Conservation (phyloP, 768 basidiomycete genomes). For the Amanita phalloides region DNA sequence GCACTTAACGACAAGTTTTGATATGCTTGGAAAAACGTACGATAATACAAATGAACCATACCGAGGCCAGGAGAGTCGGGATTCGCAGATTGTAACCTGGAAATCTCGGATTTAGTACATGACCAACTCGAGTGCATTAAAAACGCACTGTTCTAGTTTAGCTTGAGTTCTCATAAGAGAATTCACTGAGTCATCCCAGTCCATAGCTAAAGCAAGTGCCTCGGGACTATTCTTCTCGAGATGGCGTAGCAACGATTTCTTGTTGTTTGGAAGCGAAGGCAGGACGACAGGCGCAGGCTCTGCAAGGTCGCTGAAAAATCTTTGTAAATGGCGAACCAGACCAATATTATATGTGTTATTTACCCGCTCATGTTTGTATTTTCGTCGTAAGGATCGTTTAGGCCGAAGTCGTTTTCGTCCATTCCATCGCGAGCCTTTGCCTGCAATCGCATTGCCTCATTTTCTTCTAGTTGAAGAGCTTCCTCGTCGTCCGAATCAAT, state of each 20-base stretch:
- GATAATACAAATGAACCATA: slow-evolving; percentile 80
- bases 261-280: slow-evolving; percentile 40
- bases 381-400: slow-evolving; percentile 46
- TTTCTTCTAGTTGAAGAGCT: slow-evolving; percentile 78
- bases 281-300: slow-evolving; percentile 25
- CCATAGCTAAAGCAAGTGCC: slow-evolving; percentile 68
- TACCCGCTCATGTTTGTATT: slow-evolving; percentile 21
- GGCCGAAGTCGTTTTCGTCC: slow-evolving; percentile 75
- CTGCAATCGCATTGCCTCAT: slow-evolving; percentile 77
- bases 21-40: slow-evolving; percentile 34
- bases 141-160: slow-evolving; percentile 43
- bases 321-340: not conserved
- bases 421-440: slow-evolving; percentile 60
- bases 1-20: not conserved
- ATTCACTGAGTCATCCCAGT: slow-evolving; percentile 67
- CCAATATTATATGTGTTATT: slow-evolving; percentile 7
- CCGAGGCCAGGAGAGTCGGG: slow-evolving; percentile 50
- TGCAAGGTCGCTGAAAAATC: slow-evolving; percentile 21
- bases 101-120: not conserved
- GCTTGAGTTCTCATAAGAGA: slow-evolving; percentile 40
- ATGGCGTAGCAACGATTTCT: slow-evolving; percentile 46
- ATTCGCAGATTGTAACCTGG: slow-evolving; percentile 37
- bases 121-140: not conserved
- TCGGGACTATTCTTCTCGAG: slow-evolving; percentile 72
- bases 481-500: slow-evolving; percentile 86